Conservation (phyloP, 495 filamentous ascomycete species). For the Cercophora samala region DNA sequence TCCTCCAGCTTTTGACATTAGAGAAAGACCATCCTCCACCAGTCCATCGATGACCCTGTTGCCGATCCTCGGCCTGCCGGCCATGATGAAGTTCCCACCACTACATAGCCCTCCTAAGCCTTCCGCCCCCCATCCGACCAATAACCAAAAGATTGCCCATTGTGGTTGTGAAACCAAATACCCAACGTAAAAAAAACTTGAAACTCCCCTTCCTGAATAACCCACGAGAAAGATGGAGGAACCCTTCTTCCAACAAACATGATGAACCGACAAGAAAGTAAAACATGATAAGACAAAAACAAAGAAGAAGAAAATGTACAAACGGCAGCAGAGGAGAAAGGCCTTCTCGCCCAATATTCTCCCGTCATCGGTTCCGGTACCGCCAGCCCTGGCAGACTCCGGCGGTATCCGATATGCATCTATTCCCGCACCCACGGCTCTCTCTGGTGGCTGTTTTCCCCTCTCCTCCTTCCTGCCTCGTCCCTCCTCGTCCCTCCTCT, state of each 20-base stretch:
- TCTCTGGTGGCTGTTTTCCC: background rate
- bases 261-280: background rate
- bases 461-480: background rate
- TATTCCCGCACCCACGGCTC: background rate
- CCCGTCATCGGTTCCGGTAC: background rate
- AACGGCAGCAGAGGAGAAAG: background rate
- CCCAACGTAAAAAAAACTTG: background rate
- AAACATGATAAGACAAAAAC: background rate
- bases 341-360: background rate
- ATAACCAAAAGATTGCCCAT: background rate
- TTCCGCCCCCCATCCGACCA: background rate
- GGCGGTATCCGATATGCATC: background rate
- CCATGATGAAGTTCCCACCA: background rate
- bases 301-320: background rate
- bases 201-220: background rate
- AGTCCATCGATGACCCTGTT: constrained; percentile 10
- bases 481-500: background rate
- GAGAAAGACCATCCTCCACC: constrained; percentile 8
- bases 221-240: background rate
- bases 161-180: background rate
- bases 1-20: background rate
- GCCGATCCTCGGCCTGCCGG: constrained; percentile 12
- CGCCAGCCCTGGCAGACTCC: background rate
- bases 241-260: background rate
- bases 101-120: background rate